Conservation (phyloP, 2,329 filamentous ascomycete genomes). For the Fonsecaea pugnacius region DNA sequence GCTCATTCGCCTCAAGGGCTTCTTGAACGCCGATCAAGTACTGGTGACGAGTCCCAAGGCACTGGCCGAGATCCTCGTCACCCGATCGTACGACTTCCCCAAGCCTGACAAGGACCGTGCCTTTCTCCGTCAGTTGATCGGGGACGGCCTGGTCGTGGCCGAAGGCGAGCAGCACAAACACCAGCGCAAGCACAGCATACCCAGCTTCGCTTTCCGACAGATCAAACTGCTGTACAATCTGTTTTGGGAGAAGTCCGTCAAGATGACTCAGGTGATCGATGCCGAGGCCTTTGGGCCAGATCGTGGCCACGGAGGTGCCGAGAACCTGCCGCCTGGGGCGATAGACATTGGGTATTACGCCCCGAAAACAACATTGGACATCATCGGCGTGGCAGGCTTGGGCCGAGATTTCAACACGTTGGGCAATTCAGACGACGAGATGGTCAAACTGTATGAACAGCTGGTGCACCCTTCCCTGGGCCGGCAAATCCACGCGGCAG, state of each 20-base stretch:
- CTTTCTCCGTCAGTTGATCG: constrained; percentile 44
- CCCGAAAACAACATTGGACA: constrained; percentile 69
- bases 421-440: constrained; percentile 60
- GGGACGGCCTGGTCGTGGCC: constrained; percentile 64
- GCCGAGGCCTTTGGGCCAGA: constrained; percentile 45
- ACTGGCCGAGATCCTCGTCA: constrained; percentile 69
- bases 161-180: constrained; percentile 87
- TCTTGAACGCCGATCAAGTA: constrained; percentile 66
- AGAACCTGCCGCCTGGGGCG: constrained; percentile 42
- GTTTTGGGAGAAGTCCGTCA: constrained; percentile 79
- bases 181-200: constrained; percentile 76
- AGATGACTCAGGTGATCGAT: constrained; percentile 66
- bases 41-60: constrained; percentile 65
- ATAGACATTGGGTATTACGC: constrained; percentile 59
- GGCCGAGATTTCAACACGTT: constrained; percentile 73
- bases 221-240: constrained; percentile 80
- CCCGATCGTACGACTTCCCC: constrained; percentile 69
- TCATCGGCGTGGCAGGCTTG: constrained; percentile 71
- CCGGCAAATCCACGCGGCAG: constrained; percentile 60
- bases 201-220: constrained; percentile 80
- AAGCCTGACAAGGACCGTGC: constrained; percentile 61
- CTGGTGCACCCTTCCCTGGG: constrained; percentile 59
- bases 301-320: constrained; percentile 26
- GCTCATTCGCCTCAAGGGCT: constrained; percentile 67
- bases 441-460: constrained; percentile 61